phyloP scores from a whole-genome alignment of 2,329 filamentous ascomycete genomes.

The Beauveria sp. region DNA sequence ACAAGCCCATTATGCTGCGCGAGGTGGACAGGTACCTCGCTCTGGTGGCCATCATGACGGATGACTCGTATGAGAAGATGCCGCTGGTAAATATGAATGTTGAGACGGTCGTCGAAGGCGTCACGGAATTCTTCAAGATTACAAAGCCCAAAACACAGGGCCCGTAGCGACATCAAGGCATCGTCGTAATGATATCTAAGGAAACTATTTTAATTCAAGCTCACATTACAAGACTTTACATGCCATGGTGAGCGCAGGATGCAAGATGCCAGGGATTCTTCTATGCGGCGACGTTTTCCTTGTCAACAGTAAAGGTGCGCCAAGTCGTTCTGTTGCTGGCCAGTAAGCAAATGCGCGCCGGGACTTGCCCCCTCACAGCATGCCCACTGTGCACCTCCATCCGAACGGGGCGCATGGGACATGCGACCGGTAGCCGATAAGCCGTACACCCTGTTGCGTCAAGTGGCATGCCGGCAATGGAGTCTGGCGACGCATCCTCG shows the following conservation, averaged over 20 bases:
- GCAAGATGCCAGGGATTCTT: too few relatives aligned
- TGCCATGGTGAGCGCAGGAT: neutral
- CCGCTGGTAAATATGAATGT: constrained; percentile 83
- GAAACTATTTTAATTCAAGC: neutral
- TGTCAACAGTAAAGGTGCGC: constrained; percentile 31
- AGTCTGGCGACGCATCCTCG: constrained; percentile 13
- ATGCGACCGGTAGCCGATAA: constrained; percentile 22
- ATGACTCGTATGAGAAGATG: constrained; percentile 77
- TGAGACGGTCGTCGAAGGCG: constrained; percentile 68
- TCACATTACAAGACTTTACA: neutral
- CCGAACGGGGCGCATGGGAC: constrained; percentile 29
- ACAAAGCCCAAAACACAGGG: constrained; percentile 46
- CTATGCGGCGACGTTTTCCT: neutral
- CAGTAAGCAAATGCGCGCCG: constrained; percentile 43
- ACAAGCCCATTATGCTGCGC: constrained; percentile 57
- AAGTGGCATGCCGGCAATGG: constrained; percentile 1
- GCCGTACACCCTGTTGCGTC: constrained; percentile 14
- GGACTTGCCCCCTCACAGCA: constrained; percentile 36
- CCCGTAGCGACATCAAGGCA: neutral
- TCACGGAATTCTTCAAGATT: constrained; percentile 72
- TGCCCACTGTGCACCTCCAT: constrained; percentile 45
- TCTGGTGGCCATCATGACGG: constrained; percentile 79
- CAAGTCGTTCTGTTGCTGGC: constrained; percentile 39
- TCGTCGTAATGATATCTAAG: neutral
- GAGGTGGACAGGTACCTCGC: constrained; percentile 70